phyloP scores from a whole-genome alignment of 2,329 filamentous ascomycete genomes.

The Lasiodiplodia sp. region DNA sequence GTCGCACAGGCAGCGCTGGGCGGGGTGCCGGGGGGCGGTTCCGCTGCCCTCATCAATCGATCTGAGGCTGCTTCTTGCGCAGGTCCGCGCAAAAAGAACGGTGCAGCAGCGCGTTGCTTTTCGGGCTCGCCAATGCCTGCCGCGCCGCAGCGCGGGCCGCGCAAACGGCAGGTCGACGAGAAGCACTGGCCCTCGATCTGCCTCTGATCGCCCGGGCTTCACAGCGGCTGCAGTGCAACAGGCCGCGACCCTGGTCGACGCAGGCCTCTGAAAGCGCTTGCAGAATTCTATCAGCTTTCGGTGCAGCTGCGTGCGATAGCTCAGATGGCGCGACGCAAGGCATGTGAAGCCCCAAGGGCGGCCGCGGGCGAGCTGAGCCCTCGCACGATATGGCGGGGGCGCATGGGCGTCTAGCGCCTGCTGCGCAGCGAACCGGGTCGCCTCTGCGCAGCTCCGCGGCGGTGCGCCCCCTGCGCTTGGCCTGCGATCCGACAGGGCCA shows the following conservation, averaged over 20 bases:
- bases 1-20: slow-evolving; percentile 16
- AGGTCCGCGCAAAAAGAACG: slow-evolving; percentile 13
- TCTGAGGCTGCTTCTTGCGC: slow-evolving; percentile 13
- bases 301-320: slow-evolving; percentile 24
- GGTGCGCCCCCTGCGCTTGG: slow-evolving; percentile 11
- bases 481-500: slow-evolving; percentile 13
- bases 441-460: not conserved
- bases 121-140: slow-evolving; percentile 18
- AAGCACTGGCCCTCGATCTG: slow-evolving; percentile 23
- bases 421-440: slow-evolving; percentile 15
- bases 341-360: slow-evolving; percentile 1
- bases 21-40: slow-evolving; percentile 10
- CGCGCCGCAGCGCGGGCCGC: not conserved
- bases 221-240: slow-evolving; percentile 25
- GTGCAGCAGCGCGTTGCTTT: slow-evolving; percentile 20
- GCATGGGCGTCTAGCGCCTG: slow-evolving; percentile 9
- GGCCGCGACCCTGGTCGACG: slow-evolving; percentile 21
- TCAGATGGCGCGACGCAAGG: slow-evolving; percentile 24
- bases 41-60: slow-evolving; percentile 2
- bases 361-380: not conserved
- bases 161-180: slow-evolving; percentile 24
- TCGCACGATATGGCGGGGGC: slow-evolving; percentile 11
- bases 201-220: slow-evolving; percentile 25
- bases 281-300: slow-evolving; percentile 25
- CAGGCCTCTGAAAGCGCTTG: slow-evolving; percentile 26